Evolutionary conservation across 305 asterid genomes (phyloP).

Genomic region (Euphrasia arctica): DNA sequence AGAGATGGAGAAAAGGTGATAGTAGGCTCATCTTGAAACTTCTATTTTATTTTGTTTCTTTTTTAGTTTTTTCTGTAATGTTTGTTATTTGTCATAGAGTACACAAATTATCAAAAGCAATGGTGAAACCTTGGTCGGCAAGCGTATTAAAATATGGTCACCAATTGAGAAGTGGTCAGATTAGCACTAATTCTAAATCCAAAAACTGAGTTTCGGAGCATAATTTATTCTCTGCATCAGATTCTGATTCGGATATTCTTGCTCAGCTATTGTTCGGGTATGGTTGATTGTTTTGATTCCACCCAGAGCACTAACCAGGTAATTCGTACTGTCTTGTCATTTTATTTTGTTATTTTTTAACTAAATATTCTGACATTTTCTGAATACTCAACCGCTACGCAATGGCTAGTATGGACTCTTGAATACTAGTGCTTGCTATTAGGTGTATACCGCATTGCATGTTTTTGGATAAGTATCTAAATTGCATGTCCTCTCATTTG

Average conservation of each 20-base stretch:
- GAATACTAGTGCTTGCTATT: too few relatives aligned
- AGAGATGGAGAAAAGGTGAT: conserved; percentile 37
- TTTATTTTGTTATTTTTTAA: neutral
- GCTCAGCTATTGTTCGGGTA: conserved; percentile 33
- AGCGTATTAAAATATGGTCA: conserved; percentile 31
- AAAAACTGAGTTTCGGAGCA: too few relatives aligned
- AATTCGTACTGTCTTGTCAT: neutral
- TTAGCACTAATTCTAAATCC: too few relatives aligned
- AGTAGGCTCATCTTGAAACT: conserved; percentile 16
- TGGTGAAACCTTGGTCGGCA: conserved; percentile 35
- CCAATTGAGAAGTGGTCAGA: conserved; percentile 41
- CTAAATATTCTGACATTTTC: neutral
- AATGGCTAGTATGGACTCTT: neutral
- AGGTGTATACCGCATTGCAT: neutral
- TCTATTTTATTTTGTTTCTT: conserved; percentile 15
- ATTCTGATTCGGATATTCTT: conserved; percentile 17
- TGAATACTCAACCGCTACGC: neutral
- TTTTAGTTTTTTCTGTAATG: conserved; percentile 22
- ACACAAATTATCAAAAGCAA: conserved; percentile 32
- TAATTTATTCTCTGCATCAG: neutral
- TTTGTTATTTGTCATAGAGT: conserved; percentile 20
- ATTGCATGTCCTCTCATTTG: conserved; percentile 21
- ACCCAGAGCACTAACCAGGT: conserved; percentile 37
- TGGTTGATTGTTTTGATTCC: conserved; percentile 36
- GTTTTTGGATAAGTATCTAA: conserved; percentile 4